phyloP scores from a whole-genome alignment of 164 flowering plant genomes.

The Kalanchoe fedtschenkoi region DNA sequence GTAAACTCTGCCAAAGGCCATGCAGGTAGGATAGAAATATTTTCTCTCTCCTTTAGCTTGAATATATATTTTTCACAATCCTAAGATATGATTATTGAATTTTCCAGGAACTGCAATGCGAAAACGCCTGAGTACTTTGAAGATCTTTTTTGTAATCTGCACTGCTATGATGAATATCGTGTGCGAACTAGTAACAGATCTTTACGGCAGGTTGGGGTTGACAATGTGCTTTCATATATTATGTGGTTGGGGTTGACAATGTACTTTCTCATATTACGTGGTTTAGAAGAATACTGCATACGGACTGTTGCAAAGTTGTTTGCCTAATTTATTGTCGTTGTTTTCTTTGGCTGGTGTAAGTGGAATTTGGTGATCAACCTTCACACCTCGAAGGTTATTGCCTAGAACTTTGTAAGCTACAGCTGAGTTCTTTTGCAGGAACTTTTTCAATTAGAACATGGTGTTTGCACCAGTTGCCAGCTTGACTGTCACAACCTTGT shows the following conservation, averaged over 20 bases:
- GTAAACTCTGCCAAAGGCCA: constrained; percentile 81
- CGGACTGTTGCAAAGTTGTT: not conserved
- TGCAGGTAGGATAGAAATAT: constrained; percentile 49
- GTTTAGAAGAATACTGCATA: not conserved
- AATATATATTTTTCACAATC: not conserved
- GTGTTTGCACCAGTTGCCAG: constrained; percentile 69
- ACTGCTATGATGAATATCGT: constrained; percentile 74
- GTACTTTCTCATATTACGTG: not conserved
- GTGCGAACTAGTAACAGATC: constrained; percentile 61
- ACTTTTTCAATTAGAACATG: constrained; percentile 75
- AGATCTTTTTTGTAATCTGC: constrained; percentile 75
- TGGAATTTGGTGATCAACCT: not conserved
- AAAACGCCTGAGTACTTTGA: constrained; percentile 74
- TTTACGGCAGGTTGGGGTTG: constrained; percentile 57
- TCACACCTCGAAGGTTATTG: not conserved
- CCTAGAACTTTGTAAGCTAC: not conserved
- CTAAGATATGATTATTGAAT: not conserved
- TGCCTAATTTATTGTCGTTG: no score
- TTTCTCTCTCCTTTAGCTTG: not conserved
- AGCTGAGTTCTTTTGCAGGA: constrained; percentile 34
- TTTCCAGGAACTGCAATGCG: constrained; percentile 59
- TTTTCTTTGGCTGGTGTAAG: no score
- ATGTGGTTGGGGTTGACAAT: constrained; percentile 23
- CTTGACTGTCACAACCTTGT: constrained; percentile 82
- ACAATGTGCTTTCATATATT: not conserved